phyloP scores from a whole-genome alignment of 2,329 filamentous ascomycete genomes.

The Aspergillus quadrilineatus region DNA sequence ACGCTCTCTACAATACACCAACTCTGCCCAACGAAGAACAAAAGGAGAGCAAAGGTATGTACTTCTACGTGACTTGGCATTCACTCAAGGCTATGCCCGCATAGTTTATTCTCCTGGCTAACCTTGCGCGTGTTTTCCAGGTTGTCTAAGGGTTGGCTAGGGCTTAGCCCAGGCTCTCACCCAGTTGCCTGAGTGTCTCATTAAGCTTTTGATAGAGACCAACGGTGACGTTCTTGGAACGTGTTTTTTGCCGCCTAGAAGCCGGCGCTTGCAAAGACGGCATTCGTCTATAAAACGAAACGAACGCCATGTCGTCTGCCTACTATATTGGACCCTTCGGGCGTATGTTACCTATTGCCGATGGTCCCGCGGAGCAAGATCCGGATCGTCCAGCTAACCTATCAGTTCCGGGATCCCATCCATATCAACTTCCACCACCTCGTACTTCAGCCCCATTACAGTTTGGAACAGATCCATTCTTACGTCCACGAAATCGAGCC shows the following conservation, averaged over 20 bases:
- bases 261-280: not conserved
- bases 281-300: not conserved
- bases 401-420: slow-evolving; percentile 31
- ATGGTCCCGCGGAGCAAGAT: slow-evolving; percentile 28
- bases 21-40: not conserved
- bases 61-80: not conserved
- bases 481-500: slow-evolving; percentile 26
- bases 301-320: slow-evolving; percentile 32
- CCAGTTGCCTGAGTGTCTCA: not conserved
- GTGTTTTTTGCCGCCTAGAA: not conserved
- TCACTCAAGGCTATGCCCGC: too few relatives aligned
- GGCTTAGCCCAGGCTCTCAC: not conserved
- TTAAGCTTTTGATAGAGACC: not conserved
- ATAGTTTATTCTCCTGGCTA: not conserved
- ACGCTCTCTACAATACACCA: not conserved
- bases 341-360: slow-evolving; percentile 37
- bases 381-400: slow-evolving; percentile 32
- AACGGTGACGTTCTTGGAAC: not conserved
- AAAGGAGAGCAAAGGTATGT: not conserved
- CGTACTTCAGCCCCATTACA: slow-evolving; percentile 33
- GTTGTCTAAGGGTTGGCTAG: not conserved
- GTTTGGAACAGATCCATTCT: slow-evolving; percentile 36
- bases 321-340: slow-evolving; percentile 42
- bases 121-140: not conserved
- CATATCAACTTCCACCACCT: slow-evolving; percentile 44